phyloP scores from a whole-genome alignment of 768 basidiomycete species.

The Cystofilobasidium bisporidii region DNA sequence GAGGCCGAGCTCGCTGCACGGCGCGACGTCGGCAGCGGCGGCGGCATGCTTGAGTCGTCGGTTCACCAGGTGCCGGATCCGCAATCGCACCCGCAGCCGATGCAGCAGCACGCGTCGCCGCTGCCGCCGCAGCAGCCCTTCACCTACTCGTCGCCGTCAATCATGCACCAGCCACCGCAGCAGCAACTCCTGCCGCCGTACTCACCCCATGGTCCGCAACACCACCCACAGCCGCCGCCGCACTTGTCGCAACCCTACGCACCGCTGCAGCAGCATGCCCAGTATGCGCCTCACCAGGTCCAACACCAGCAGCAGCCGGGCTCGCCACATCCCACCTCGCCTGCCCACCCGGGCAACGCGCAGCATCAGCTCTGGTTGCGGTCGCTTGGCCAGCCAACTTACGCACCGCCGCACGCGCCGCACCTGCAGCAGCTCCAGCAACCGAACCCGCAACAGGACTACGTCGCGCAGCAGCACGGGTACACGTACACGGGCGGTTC shows the following conservation, averaged over 20 bases:
- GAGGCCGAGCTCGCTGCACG: not conserved
- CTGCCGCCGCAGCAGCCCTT: not conserved
- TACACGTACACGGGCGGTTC: too few species aligned
- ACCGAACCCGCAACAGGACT: too few species aligned
- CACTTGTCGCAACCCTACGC: not conserved
- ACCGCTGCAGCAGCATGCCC: not conserved
- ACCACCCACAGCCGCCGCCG: slow-evolving; percentile 20
- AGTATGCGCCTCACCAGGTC: slow-evolving; percentile 20
- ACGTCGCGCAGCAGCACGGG: too few species aligned
- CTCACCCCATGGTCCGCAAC: slow-evolving; percentile 21
- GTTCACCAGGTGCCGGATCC: too few species aligned
- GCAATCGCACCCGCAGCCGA: not conserved
- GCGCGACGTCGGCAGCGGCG: not conserved
- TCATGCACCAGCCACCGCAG: not conserved
- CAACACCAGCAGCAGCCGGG: slow-evolving; percentile 26
- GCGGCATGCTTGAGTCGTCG: too few species aligned
- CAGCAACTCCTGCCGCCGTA: not conserved
- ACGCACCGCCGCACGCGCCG: too few species aligned
- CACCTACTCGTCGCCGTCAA: not conserved
- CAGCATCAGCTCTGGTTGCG: too few species aligned
- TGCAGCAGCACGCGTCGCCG: too few species aligned
- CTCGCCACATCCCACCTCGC: too few species aligned
- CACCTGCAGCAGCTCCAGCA: slow-evolving; percentile 31
- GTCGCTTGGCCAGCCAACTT: too few species aligned
- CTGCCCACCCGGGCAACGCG: too few species aligned